Percentiles rank a stretch among this genome's conserved stretches.
Conservation (phyloP, 2,329 filamentous ascomycete species). For the Fusarium concolor region DNA sequence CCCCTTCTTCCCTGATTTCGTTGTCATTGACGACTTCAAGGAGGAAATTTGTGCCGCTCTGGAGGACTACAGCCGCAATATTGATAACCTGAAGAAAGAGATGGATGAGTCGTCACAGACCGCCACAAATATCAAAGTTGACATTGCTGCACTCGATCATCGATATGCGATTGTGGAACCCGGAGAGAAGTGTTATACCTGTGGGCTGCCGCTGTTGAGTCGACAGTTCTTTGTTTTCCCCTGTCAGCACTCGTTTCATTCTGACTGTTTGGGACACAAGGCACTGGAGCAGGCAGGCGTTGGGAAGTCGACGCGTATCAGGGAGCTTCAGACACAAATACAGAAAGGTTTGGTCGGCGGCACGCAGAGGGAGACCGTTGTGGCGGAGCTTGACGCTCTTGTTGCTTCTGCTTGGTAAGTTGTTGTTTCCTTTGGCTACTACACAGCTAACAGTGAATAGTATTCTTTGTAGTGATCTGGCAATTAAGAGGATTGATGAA, state of each 20-base stretch:
- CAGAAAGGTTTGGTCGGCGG: constrained; percentile 79
- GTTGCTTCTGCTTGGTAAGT: constrained; percentile 88
- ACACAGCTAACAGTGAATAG: constrained; percentile 57
- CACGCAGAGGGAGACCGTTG: constrained; percentile 80
- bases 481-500: constrained; percentile 93
- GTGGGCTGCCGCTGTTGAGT: constrained; percentile 85
- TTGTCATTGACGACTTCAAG: constrained; percentile 99
- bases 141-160: constrained; percentile 86
- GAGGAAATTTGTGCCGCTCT: constrained; percentile 95
- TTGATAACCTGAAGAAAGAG: constrained; percentile 87
- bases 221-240: constrained; percentile 98
- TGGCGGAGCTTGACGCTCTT: constrained; percentile 89
- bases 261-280: constrained; percentile 88
- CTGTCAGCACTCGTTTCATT: constrained; percentile 97
- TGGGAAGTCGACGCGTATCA: constrained; percentile 81
- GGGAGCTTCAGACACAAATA: constrained; percentile 86
- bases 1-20: constrained; percentile 98
- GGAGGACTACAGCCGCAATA: constrained; percentile 92
- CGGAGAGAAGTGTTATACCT: constrained; percentile 92
- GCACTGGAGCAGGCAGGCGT: constrained; percentile 85
- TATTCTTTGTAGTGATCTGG: constrained; percentile 93
- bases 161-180: constrained; percentile 97
- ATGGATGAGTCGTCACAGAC: constrained; percentile 96
- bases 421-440: neutral
- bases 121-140: constrained; percentile 88